A percentile compares a stretch with the other conserved stretches of the same genome.
Evolutionary conservation across 495 filamentous ascomycete species (phyloP).

Genomic region (Collariella sp.): DNA sequence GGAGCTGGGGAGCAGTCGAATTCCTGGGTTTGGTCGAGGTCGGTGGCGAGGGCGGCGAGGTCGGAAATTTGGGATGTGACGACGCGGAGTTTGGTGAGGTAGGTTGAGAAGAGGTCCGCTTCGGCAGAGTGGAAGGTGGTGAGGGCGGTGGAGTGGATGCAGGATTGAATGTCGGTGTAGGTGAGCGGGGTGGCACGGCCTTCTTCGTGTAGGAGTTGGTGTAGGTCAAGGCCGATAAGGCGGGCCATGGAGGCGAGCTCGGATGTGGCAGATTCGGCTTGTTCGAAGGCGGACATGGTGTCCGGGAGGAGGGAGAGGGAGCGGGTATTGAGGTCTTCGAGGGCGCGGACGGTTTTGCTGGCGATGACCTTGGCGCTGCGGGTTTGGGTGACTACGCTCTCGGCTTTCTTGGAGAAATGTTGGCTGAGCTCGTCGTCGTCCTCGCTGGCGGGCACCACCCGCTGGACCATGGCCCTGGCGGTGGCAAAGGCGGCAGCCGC

Average conservation of each 20-base stretch:
- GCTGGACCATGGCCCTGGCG: slow-evolving; percentile 54
- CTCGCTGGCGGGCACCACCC: slow-evolving; percentile 43
- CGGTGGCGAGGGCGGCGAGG: slow-evolving; percentile 60
- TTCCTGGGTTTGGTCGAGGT: slow-evolving; percentile 72
- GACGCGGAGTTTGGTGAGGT: slow-evolving; percentile 55
- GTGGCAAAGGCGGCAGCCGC: slow-evolving; percentile 59
- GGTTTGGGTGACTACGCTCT: slow-evolving; percentile 62
- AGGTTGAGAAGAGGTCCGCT: slow-evolving; percentile 57
- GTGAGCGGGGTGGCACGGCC: slow-evolving; percentile 59
- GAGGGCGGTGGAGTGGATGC: slow-evolving; percentile 50
- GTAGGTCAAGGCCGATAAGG: slow-evolving; percentile 56
- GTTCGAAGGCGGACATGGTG: slow-evolving; percentile 42
- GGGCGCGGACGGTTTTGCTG: slow-evolving; percentile 64
- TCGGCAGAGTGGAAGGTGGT: slow-evolving; percentile 42
- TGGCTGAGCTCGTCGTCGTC: slow-evolving; percentile 56
- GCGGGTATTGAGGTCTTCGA: slow-evolving; percentile 69
- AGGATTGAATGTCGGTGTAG: slow-evolving; percentile 53
- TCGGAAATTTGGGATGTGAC: slow-evolving; percentile 61
- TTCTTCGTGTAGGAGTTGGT: slow-evolving; percentile 61
- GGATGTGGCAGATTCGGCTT: slow-evolving; percentile 53
- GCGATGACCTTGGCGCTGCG: slow-evolving; percentile 79
- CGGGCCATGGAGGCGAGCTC: slow-evolving; percentile 62
- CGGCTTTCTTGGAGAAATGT: slow-evolving; percentile 61
- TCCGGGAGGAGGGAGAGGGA: slow-evolving; percentile 64
- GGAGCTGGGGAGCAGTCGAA: slow-evolving; percentile 67